Base-by-base conservation (phyloP, 441 rosid species). In the Corymbia calophylla region DNA sequence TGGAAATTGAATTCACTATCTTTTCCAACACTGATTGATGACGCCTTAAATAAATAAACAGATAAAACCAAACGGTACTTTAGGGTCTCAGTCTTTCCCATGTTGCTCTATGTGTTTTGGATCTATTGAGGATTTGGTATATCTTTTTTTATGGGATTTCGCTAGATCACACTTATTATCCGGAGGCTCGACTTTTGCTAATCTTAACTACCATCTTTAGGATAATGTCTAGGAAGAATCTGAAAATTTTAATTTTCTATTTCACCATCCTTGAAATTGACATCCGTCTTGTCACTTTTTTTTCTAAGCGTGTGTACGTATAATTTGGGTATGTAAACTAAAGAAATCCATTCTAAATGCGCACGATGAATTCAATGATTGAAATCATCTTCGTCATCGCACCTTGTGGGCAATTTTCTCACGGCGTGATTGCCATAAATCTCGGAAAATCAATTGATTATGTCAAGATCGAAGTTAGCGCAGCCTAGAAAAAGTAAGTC, bases 191-290 rank as follows among this genome's bases (percentile, higher is more conserved):
- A 21, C 29, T 73, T 73, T 0, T 12, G 17, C 21, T 39, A 35
- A 39, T 5, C 29, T 73, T 39, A 31, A 16, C 44, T 17, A 7
- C 23, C 77, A 16, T 31, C 23, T n/a, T 0, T 2, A n/a, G 10
- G 0, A 0, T 60, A 5, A 60, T 9, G 15, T 3, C 73, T n/a
- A 7, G 1, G 19, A 0, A 0, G 0, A 0, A 19, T 9, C 0
- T 35, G 27, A 35, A 70, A 70, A 39, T 2, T 70, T 17, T 27
- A 19, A 64, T 64, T 64, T 64, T 9, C 62, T 21, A 56, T 56
- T 14, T 2, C 44, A 39, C 54, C 1, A 3, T 54, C 56, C 56
- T 17, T 7, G 19, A 54, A 54, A 54, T 54, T 54, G 8, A 17
- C 21, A 18, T n/a, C 7, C 58, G 19, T 6, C 19, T 54, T 17